Evolutionary conservation across 257 asterid species (phyloP).

Genomic region (Thymus quinquecostatus): DNA sequence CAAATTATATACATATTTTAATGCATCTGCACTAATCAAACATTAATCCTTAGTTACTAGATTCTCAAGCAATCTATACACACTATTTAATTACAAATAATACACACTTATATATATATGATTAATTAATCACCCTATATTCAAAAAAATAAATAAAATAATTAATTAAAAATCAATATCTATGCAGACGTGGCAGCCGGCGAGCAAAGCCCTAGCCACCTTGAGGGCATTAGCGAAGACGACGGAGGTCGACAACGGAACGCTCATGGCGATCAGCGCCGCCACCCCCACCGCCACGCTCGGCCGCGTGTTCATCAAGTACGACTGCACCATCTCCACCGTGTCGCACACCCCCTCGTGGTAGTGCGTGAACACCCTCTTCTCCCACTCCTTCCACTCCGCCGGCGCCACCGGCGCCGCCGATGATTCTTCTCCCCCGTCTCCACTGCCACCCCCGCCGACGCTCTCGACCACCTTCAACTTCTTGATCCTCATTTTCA

Average conservation of each 20-base stretch:
- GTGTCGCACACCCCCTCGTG: constrained; percentile 54
- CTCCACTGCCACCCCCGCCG: background rate
- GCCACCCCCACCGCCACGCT: constrained; percentile 61
- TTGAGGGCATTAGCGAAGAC: constrained; percentile 38
- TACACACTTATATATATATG: no score
- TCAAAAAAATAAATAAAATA: no score
- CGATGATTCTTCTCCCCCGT: background rate
- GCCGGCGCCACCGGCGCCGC: constrained; percentile 20
- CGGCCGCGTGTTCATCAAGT: constrained; percentile 68
- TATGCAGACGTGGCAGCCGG: constrained; percentile 52
- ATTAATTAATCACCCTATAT: no score
- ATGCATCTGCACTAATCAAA: no score
- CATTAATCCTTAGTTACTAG: no score
- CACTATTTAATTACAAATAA: no score
- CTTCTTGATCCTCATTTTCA: constrained; percentile 65
- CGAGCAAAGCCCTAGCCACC: constrained; percentile 41
- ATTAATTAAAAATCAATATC: constrained; percentile 48
- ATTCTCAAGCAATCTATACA: no score
- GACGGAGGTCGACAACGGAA: constrained; percentile 49
- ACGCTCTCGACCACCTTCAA: constrained; percentile 43
- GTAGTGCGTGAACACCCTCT: constrained; percentile 43
- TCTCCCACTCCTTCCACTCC: constrained; percentile 71
- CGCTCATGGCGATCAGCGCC: constrained; percentile 40
- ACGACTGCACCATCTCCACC: constrained; percentile 51
- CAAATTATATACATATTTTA: no score